Base-by-base conservation (phyloP, 495 filamentous ascomycete species). In the Thermochaetoides thermophila region DNA sequence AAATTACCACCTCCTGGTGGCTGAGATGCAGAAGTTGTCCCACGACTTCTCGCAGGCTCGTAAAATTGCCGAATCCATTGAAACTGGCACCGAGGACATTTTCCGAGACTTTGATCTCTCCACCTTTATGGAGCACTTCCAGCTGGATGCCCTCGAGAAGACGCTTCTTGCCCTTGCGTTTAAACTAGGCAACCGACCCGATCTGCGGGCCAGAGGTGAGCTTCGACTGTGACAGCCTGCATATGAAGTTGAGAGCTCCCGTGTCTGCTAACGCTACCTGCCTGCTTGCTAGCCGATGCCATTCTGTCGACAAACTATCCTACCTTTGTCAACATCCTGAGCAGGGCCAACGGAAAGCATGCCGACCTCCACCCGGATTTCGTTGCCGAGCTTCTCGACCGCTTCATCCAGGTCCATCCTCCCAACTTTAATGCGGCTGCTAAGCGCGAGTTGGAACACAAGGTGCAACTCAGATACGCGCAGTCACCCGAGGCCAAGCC, bases 101-200 rank as follows among this genome's bases (percentile, higher is more conserved):
- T 93, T 93, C 56, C 76, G 80, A 27, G 85, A 96, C 48, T 94
- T 96, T 43, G 86, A 96, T 48, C 66, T 96, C 8, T 79, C 82
- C 3, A 81, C 76, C 4, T 96, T 99, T 45, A 70, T 94, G 64
- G 79, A 85, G 32, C 84, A 94, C 50, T 95, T 96, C 63, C 79
- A 84, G 40, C 66, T 99, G 21, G 83, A 93, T 55, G 73, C 84
- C 7, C 46, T 94, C 11, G 68, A 84, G 46, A 92, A 91, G 64
- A 79, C 81, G 12, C 65, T 87, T n/a, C 65, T 99, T 27, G 84
- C 84, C 17, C 61, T 93, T 29, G 84, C 87, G 3, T 91, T 91
- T 49, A 89, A 86, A 54, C 71, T 74, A 21, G 78, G 74, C 6
- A 68, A 69, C 35, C 83, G 78, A 45, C 56, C 71, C 29, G 86